phyloP scores from a whole-genome alignment of 2,329 filamentous ascomycete genomes.

The Akanthomyces muscarius region DNA sequence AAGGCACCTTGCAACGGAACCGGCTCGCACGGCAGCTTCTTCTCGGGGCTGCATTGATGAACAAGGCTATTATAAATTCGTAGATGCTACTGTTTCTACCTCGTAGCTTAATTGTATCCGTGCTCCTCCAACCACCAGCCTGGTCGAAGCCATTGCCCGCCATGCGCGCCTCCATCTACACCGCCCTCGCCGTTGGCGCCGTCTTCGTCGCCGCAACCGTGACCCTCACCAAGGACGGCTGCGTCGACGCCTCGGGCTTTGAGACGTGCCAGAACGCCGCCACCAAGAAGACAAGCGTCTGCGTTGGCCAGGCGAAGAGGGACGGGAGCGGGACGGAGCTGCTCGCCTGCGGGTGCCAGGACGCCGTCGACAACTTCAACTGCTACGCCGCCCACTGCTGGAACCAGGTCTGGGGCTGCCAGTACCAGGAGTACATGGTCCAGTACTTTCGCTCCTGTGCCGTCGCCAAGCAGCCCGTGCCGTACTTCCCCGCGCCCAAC shows the following conservation, averaged over 20 bases:
- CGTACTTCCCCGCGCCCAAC: conserved; percentile 35
- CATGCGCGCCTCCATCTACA: background rate
- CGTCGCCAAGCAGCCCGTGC: conserved; percentile 28
- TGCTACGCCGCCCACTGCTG: conserved; percentile 36
- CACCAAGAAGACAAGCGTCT: conserved; percentile 15
- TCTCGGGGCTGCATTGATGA: background rate
- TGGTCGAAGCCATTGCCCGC: background rate
- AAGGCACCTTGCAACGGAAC: background rate
- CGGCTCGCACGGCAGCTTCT: background rate
- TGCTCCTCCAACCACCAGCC: no score
- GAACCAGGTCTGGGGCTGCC: conserved; percentile 38
- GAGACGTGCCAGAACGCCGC: conserved; percentile 20
- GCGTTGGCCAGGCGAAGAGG: conserved; percentile 19
- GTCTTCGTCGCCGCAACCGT: conserved; percentile 25
- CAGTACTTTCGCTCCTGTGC: conserved; percentile 32
- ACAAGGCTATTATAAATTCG: conserved; percentile 17
- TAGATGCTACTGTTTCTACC: background rate
- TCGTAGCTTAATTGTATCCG: background rate
- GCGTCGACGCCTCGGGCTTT: conserved; percentile 22
- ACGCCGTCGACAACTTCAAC: conserved; percentile 28
- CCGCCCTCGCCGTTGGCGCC: conserved; percentile 21
- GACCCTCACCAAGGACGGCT: conserved; percentile 28
- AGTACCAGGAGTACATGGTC: conserved; percentile 35
- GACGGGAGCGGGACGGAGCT: conserved; percentile 19
- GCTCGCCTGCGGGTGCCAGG: conserved; percentile 24